Conservation (phyloP, 73 alveolate genomes). For the Tetrahymena elliotti region DNA sequence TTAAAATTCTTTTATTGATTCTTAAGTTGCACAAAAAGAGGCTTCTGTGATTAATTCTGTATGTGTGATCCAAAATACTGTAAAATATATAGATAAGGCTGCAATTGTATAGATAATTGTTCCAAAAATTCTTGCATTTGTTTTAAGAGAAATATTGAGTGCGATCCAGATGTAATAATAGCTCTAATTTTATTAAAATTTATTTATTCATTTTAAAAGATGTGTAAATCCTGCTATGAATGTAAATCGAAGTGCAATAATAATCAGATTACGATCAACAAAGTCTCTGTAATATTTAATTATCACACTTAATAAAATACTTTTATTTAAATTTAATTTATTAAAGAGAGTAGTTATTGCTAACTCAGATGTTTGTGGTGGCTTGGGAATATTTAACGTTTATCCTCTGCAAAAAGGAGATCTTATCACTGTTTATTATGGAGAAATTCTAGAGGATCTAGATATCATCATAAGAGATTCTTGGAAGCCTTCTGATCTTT, state of each 20-base stretch:
- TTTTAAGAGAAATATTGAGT: background rate
- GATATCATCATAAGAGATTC: background rate
- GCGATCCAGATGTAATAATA: background rate
- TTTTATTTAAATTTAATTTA: background rate
- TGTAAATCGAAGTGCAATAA: background rate
- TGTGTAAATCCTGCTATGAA: background rate
- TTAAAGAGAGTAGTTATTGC: background rate
- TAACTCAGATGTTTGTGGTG: background rate
- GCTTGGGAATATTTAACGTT: background rate
- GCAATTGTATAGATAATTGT: background rate
- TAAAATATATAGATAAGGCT: background rate
- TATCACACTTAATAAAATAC: background rate
- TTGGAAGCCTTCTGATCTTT: background rate
- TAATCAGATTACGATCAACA: background rate
- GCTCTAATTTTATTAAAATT: background rate
- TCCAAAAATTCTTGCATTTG: background rate
- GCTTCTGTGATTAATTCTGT: background rate
- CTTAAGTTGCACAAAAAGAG: background rate
- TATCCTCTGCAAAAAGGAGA: background rate
- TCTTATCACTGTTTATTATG: background rate
- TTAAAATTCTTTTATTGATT: background rate
- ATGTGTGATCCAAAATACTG: background rate
- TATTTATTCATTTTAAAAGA: background rate
- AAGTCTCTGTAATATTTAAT: background rate
- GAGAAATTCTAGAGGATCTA: background rate